Base-by-base conservation (phyloP, 148 eudicot genomes). In the Oxyria digyna region DNA sequence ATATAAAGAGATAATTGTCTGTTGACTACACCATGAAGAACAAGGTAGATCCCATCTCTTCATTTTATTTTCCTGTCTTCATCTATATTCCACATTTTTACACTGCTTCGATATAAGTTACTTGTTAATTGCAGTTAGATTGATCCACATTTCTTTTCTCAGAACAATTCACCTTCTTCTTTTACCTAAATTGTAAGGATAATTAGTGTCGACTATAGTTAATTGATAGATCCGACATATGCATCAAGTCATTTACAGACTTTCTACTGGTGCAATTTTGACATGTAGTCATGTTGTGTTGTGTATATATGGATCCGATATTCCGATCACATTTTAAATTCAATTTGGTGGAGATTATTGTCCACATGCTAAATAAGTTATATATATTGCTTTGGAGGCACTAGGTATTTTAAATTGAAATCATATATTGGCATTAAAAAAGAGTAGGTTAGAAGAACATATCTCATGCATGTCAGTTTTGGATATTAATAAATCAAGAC, bases 311-410 rank as follows among this genome's bases (percentile, higher is more conserved):
- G 64, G 17, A 57, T 35, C 4, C 38, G 38, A 6, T n/a, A n/a
- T 2, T 59, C 65, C 37, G 65, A 29, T 59, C 15, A 15, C 37
- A 59, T 59, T 54, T 59, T 14, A 2, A 59, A 59, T 27, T 59
- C 6, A 14, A 13, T 21, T 59, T 6, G 65, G 31, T 27, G 65
- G 38, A 59, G 65, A 31, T 27, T 5, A 59, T 59, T 59, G 65
- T 59, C 65, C 65, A 59, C 65, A 29, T 59, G 65, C 38, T 29
- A 59, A 29, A 59, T 59, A 13, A 59, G 31, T 14, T 14, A 57
- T 57, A 1, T 59, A 24, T 29, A 59, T 29, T 12, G 12, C 31
- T 59, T 59, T 59, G 65, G 65, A 59, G 17, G 15, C 20, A 15
- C 18, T 59, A 0, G 31, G 15, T 59, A 2, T 4, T 27, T 59